Percentiles rank a stretch among this genome's conserved stretches.
phyloP scores from a whole-genome alignment of 192 early-diverging fungal species.

The Coemansia sp. region DNA sequence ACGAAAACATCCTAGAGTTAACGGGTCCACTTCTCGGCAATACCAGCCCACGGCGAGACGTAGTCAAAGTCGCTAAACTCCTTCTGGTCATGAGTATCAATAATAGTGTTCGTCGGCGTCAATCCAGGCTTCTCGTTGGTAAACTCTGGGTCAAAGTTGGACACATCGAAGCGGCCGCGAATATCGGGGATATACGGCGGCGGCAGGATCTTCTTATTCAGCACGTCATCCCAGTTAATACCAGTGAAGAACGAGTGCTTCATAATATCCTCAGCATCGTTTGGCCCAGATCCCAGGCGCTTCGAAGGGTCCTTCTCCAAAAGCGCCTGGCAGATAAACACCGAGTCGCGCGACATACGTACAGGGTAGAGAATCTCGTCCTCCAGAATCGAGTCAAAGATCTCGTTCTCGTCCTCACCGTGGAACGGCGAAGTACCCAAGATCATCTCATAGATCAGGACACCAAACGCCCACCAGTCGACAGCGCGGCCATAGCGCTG shows the following conservation, averaged over 20 bases:
- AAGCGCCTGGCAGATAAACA: slow-evolving; percentile 86
- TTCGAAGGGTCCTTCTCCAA: slow-evolving; percentile 84
- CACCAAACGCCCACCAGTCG: slow-evolving; percentile 98
- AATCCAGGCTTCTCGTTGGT: slow-evolving; percentile 91
- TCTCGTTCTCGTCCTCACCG: slow-evolving; percentile 97
- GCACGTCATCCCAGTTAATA: slow-evolving; percentile 94
- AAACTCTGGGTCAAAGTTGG: slow-evolving; percentile 99
- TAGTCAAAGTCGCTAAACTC: slow-evolving; percentile 95
- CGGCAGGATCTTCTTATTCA: slow-evolving; percentile 73
- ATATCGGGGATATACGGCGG: slow-evolving; percentile 93
- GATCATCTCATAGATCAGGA: slow-evolving; percentile 88
- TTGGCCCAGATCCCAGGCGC: slow-evolving; percentile 79
- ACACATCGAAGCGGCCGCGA: slow-evolving; percentile 75
- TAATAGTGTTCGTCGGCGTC: slow-evolving; percentile 85
- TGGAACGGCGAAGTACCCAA: slow-evolving; percentile 90
- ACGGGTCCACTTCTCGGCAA: slow-evolving; percentile 53
- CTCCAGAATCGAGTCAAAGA: slow-evolving; percentile 95
- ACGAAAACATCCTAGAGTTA: not conserved
- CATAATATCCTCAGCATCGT: slow-evolving; percentile 92
- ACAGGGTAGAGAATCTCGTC: slow-evolving; percentile 95
- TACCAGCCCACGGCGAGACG: slow-evolving; percentile 83
- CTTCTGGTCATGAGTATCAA: slow-evolving; percentile 82
- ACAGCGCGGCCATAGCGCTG: slow-evolving; percentile 95
- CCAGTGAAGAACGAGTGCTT: slow-evolving; percentile 91
- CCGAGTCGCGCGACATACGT: slow-evolving; percentile 91